A percentile compares a stretch with the other conserved stretches of the same genome.
Evolutionary conservation across 179 eudicot genomes (phyloP).

Genomic region (Spinacia oleracea): DNA sequence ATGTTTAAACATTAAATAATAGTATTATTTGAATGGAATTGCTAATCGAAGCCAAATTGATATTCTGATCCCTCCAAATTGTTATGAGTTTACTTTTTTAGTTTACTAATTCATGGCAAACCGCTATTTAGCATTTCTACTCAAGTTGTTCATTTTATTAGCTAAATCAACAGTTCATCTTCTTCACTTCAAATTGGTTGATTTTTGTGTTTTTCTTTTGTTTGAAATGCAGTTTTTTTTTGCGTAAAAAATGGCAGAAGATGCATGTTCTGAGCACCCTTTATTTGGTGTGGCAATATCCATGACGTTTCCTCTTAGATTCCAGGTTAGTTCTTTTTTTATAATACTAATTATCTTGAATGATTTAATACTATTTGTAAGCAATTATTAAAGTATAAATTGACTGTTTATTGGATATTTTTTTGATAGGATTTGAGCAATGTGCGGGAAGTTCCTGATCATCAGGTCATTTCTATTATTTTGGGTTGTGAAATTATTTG

Average conservation of each 20-base stretch:
- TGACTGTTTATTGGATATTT: neutral
- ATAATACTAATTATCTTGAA: too few relatives aligned
- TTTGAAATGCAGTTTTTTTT: neutral
- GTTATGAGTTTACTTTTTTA: too few relatives aligned
- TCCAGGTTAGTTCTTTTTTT: slow-evolving; percentile 50
- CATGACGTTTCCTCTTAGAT: slow-evolving; percentile 57
- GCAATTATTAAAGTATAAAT: neutral
- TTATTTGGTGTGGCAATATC: slow-evolving; percentile 75
- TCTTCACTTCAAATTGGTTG: neutral
- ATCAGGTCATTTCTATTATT: slow-evolving; percentile 46
- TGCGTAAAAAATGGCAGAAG: slow-evolving; percentile 33
- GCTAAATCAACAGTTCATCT: neutral
- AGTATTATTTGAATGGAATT: too few relatives aligned
- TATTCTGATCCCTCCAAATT: too few relatives aligned
- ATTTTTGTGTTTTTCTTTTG: neutral
- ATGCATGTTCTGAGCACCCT: slow-evolving; percentile 35
- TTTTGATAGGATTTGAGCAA: slow-evolving; percentile 65
- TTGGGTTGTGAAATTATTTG: neutral
- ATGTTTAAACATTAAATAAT: too few relatives aligned
- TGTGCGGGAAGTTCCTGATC: slow-evolving; percentile 39
- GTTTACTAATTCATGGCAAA: too few relatives aligned
- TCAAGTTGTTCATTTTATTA: too few relatives aligned
- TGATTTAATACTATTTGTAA: neutral
- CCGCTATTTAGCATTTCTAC: too few relatives aligned
- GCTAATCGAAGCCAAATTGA: too few relatives aligned